Evolutionary conservation across 2,329 filamentous ascomycete genomes (phyloP).

Genomic region (Colletotrichum sp.): DNA sequence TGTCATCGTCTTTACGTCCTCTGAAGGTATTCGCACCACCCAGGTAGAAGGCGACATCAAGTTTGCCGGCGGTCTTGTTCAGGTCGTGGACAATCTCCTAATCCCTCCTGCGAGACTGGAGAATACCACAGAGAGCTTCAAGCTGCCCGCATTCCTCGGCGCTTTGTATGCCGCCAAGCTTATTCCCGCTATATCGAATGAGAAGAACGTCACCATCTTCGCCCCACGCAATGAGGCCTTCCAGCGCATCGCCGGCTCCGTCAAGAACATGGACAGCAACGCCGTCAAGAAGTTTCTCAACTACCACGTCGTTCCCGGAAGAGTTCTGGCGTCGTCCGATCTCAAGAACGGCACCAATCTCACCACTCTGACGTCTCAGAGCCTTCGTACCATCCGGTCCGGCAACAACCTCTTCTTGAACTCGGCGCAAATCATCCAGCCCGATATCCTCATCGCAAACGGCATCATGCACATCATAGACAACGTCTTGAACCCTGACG

Average conservation of each 20-base stretch:
- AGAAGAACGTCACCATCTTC: constrained; percentile 58
- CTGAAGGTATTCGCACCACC: constrained; percentile 46
- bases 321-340: constrained; percentile 54
- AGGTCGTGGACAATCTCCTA: constrained; percentile 57
- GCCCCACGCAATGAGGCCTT: constrained; percentile 58
- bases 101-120: constrained; percentile 48
- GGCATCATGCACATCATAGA: constrained; percentile 65
- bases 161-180: constrained; percentile 40
- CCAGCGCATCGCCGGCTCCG: constrained; percentile 47
- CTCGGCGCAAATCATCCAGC: constrained; percentile 56
- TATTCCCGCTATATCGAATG: constrained; percentile 45
- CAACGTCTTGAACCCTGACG: constrained; percentile 51
- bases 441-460: constrained; percentile 60
- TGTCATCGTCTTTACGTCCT: constrained; percentile 43
- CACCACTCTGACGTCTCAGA: constrained; percentile 46
- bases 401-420: constrained; percentile 56
- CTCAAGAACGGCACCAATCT: constrained; percentile 30
- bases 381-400: constrained; percentile 41
- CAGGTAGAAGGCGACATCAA: constrained; percentile 46
- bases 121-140: constrained; percentile 36
- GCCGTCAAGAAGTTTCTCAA: constrained; percentile 51
- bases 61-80: constrained; percentile 55
- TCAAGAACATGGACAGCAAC: constrained; percentile 41
- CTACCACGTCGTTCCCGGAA: constrained; percentile 62
- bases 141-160: constrained; percentile 45